Conservation (phyloP, 2,329 filamentous ascomycete genomes). For the Nemania sp. region DNA sequence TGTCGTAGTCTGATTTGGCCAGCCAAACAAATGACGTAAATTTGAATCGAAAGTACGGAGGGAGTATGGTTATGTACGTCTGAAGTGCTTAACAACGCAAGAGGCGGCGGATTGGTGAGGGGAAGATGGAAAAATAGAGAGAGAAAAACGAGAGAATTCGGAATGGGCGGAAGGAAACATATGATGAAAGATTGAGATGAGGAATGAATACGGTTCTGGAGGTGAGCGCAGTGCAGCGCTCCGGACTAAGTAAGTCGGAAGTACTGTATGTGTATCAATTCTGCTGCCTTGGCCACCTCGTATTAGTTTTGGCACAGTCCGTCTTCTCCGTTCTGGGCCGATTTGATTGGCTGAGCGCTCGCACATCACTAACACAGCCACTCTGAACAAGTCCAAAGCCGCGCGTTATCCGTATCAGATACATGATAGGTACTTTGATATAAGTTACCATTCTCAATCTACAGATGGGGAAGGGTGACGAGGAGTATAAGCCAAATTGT, state of each 20-base stretch:
- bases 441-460: too few species aligned
- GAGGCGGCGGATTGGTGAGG: not conserved
- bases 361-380: slow-evolving; percentile 23
- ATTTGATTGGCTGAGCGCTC: slow-evolving; percentile 17
- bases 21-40: slow-evolving; percentile 4
- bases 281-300: slow-evolving; percentile 15
- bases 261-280: not conserved
- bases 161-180: not conserved
- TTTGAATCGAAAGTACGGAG: not conserved
- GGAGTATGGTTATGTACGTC: not conserved
- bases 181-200: not conserved
- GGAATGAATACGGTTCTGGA: too few species aligned
- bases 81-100: not conserved
- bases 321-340: not conserved
- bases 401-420: slow-evolving; percentile 11
- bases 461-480: too few species aligned
- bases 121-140: not conserved
- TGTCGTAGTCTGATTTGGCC: slow-evolving; percentile 7
- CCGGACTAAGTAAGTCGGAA: too few species aligned
- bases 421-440: too few species aligned
- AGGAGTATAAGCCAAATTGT: too few species aligned
- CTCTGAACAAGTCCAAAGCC: not conserved
- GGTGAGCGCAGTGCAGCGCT: too few species aligned
- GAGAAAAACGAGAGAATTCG: not conserved
- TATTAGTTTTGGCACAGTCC: slow-evolving; percentile 8